Evolutionary conservation across 202 grass and related monocot species (phyloP).

Genomic region (Dendrocalamus latiflorus): DNA sequence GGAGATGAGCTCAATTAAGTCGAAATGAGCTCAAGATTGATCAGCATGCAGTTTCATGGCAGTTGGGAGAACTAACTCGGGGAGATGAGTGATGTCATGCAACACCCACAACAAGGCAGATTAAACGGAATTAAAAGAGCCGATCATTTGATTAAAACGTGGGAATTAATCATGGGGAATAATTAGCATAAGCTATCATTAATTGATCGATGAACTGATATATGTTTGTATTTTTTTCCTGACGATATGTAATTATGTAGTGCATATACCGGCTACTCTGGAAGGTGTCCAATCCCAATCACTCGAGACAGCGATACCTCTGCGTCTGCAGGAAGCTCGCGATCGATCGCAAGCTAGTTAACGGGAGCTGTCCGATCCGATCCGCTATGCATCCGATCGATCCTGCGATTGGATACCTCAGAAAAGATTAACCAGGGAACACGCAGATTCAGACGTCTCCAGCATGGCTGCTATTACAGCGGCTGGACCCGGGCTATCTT

Average conservation of each 20-base stretch:
- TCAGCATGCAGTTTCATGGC: slow-evolving; percentile 3
- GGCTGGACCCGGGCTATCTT: background rate
- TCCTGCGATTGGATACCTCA: background rate
- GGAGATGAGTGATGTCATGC: slow-evolving; percentile 6
- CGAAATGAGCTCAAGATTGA: no score
- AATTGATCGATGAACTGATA: background rate
- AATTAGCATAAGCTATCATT: background rate
- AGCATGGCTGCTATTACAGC: background rate
- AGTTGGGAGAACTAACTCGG: slow-evolving; percentile 21
- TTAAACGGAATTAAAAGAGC: background rate
- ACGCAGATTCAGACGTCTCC: background rate
- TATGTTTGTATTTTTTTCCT: background rate
- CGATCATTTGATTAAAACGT: background rate
- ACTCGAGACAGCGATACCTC: slow-evolving; percentile 25
- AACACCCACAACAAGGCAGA: background rate
- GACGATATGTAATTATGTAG: background rate
- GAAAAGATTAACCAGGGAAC: background rate
- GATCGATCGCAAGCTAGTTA: background rate
- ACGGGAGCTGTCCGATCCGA: slow-evolving; percentile 6
- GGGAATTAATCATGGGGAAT: slow-evolving; percentile 21
- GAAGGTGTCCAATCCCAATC: slow-evolving; percentile 55
- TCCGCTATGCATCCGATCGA: background rate
- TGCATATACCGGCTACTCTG: slow-evolving; percentile 11
- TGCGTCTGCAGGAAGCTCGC: background rate
- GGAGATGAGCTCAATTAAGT: no score